Conservation (phyloP, 1,284 basidiomycete genomes). For the Cutaneotrichosporon cutaneum region DNA sequence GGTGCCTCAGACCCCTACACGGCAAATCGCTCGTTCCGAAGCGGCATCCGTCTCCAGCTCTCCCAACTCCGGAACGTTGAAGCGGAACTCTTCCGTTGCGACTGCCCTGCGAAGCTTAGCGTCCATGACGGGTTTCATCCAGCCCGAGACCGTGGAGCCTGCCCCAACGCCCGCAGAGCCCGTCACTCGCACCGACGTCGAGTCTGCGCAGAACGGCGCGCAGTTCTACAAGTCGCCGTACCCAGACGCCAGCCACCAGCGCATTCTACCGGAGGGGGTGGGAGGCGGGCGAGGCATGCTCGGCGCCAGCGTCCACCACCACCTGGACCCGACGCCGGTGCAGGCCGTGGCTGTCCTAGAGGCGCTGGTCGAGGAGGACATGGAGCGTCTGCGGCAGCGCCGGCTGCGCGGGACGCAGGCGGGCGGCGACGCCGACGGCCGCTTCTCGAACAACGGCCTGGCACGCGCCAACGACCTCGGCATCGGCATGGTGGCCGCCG, state of each 20-base stretch:
- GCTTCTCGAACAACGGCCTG: slow-evolving; percentile 45
- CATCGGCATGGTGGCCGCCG: slow-evolving; percentile 53
- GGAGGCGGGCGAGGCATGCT: slow-evolving; percentile 12
- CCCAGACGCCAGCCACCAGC: slow-evolving; percentile 41
- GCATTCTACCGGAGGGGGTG: slow-evolving; percentile 34
- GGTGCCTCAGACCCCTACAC: slow-evolving; percentile 6
- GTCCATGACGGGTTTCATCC: slow-evolving; percentile 50
- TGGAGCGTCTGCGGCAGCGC: slow-evolving; percentile 75
- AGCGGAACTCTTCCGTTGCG: slow-evolving; percentile 79
- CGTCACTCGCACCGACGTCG: slow-evolving; percentile 21
- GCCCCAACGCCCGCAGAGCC: slow-evolving; percentile 10
- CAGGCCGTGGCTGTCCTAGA: slow-evolving; percentile 74
- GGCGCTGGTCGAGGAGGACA: slow-evolving; percentile 83
- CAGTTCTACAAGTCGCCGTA: slow-evolving; percentile 44
- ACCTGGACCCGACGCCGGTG: slow-evolving; percentile 25
- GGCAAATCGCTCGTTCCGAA: neutral
- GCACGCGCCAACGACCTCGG: slow-evolving; percentile 46
- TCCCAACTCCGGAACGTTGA: slow-evolving; percentile 56
- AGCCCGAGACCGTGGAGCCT: slow-evolving; percentile 31
- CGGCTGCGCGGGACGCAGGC: slow-evolving; percentile 56
- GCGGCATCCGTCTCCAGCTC: slow-evolving; percentile 11
- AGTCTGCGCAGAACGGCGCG: slow-evolving; percentile 23
- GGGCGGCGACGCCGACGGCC: slow-evolving; percentile 44
- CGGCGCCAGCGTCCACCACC: slow-evolving; percentile 9
- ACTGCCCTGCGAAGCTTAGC: slow-evolving; percentile 76